A percentile compares a stretch with the other conserved stretches of the same genome.
Evolutionary conservation across 306 rosid species (phyloP).

Genomic region (Nissolia schottii): DNA sequence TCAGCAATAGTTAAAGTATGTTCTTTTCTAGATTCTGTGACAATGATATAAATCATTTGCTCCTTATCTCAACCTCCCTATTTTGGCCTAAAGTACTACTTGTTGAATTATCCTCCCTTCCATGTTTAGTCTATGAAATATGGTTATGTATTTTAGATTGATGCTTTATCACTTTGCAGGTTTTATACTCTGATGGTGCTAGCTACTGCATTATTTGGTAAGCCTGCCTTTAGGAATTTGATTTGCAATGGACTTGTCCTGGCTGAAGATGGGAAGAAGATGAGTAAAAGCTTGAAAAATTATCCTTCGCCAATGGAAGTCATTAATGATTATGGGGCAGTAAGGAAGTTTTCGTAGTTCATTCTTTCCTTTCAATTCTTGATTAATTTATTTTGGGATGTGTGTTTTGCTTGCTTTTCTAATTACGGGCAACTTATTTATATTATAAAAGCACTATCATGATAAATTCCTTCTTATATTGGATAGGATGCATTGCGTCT

Average conservation of each 20-base stretch:
- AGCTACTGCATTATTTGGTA: constrained; percentile 84
- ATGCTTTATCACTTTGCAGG: constrained; percentile 49
- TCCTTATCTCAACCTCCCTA: neutral
- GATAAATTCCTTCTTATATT: constrained; percentile 9
- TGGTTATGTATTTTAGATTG: constrained; percentile 15
- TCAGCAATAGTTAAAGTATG: neutral
- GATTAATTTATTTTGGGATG: neutral
- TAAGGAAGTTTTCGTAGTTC: constrained; percentile 33
- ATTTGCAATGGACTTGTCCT: constrained; percentile 97
- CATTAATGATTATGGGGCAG: constrained; percentile 84
- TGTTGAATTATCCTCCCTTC: neutral
- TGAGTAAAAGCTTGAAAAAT: constrained; percentile 94
- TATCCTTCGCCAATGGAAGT: constrained; percentile 90
- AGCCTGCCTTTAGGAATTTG: constrained; percentile 92
- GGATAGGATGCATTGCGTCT: constrained; percentile 85
- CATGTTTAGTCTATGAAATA: neutral
- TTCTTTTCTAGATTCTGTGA: neutral
- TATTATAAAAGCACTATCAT: neutral
- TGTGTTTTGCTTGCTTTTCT: constrained; percentile 6
- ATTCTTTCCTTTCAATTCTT: neutral
- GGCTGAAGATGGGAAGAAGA: constrained; percentile 96
- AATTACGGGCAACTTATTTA: neutral
- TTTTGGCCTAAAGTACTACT: neutral
- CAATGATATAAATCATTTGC: neutral
- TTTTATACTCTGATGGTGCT: constrained; percentile 97